Evolutionary conservation across 441 rosid species (phyloP).

Genomic region (Rhodomyrtus psidioides): DNA sequence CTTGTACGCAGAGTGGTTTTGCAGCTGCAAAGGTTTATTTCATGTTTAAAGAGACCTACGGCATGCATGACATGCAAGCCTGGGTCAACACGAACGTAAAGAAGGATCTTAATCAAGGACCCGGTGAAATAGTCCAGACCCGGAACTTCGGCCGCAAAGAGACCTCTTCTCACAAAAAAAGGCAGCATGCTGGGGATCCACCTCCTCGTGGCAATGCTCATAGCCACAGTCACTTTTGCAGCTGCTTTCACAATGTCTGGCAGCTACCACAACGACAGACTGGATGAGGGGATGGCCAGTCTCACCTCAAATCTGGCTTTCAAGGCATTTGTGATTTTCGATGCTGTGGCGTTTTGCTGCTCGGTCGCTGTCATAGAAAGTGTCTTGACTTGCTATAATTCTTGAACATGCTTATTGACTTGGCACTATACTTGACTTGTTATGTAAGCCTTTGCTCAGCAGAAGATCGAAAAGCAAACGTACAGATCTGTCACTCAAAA

Average conservation of each 20-base stretch:
- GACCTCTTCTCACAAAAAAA: neutral
- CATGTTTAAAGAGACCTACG: slow-evolving; percentile 24
- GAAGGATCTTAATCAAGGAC: slow-evolving; percentile 1
- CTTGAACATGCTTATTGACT: neutral
- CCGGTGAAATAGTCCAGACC: neutral
- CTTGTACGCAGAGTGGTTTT: slow-evolving; percentile 1
- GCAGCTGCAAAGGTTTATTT: slow-evolving; percentile 26
- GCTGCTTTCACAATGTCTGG: slow-evolving; percentile 18
- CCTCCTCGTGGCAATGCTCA: slow-evolving; percentile 8
- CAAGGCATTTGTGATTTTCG: slow-evolving; percentile 20
- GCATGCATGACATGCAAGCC: slow-evolving; percentile 18
- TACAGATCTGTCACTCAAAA: neutral
- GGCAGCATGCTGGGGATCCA: slow-evolving; percentile 15
- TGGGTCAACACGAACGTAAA: neutral
- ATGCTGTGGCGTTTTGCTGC: slow-evolving; percentile 27
- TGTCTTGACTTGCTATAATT: neutral
- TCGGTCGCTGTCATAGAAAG: slow-evolving; percentile 8
- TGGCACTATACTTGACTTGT: neutral
- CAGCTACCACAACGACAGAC: neutral
- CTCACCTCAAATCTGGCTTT: slow-evolving; percentile 10
- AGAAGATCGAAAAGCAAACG: neutral
- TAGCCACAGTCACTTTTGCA: slow-evolving; percentile 29
- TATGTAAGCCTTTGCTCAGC: neutral
- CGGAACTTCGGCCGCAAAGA: neutral
- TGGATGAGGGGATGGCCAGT: slow-evolving; percentile 18